Conservation (phyloP, 352 stramenopile species). For the Pythium brachiatum region DNA sequence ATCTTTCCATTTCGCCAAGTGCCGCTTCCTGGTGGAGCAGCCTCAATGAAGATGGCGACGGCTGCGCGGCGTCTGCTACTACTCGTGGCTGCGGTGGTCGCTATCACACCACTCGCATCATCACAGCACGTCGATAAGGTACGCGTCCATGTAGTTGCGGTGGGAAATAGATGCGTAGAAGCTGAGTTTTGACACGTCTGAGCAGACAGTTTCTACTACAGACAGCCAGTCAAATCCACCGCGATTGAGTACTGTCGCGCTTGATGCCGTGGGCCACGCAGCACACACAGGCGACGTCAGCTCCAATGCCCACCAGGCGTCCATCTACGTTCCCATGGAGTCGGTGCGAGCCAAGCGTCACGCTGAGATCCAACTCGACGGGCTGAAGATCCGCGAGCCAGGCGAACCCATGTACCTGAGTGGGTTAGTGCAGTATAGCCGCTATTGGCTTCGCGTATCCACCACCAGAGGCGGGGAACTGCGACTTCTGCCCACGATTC, state of each 20-base stretch:
- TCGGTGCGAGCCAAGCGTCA: neutral
- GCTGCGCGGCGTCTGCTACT: neutral
- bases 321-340: neutral
- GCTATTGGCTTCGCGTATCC: neutral
- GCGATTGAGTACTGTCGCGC: neutral
- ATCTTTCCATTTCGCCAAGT: neutral
- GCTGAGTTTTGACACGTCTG: neutral
- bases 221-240: neutral
- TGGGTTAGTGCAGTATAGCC: neutral
- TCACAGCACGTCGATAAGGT: neutral
- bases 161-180: neutral
- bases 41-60: neutral
- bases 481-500: neutral
- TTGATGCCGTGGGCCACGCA: neutral
- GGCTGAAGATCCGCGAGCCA: constrained; percentile 1
- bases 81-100: neutral
- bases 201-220: neutral
- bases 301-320: neutral
- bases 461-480: neutral
- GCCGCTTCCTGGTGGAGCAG: neutral
- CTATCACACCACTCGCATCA: neutral
- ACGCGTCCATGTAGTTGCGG: neutral
- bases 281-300: neutral
- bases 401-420: neutral
- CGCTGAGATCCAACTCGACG: neutral